Evolutionary conservation across 2,329 filamentous ascomycete genomes (phyloP).

Genomic region (Colletotrichum sp.): DNA sequence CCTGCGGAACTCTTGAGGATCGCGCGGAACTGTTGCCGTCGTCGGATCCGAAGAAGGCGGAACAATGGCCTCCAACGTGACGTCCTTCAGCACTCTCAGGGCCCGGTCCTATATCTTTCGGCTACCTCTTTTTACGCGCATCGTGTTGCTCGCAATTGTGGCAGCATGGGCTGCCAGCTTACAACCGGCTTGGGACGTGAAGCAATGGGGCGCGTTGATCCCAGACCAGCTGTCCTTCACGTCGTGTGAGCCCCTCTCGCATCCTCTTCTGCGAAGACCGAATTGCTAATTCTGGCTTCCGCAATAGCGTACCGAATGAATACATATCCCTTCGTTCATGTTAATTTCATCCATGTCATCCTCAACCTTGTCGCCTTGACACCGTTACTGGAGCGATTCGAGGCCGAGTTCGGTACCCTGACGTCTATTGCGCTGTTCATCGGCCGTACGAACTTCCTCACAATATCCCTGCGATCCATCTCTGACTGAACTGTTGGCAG

Average conservation of each 20-base stretch:
- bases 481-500: constrained; percentile 45
- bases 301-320: constrained; percentile 85
- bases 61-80: constrained; percentile 10
- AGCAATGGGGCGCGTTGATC: constrained; percentile 79
- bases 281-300: neutral
- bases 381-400: constrained; percentile 92
- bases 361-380: constrained; percentile 81
- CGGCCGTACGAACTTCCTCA: constrained; percentile 73
- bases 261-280: neutral
- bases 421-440: constrained; percentile 87
- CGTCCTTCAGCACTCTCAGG: constrained; percentile 69
- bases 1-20: neutral
- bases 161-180: constrained; percentile 68
- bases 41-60: neutral
- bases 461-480: neutral
- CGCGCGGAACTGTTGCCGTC: neutral
- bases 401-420: constrained; percentile 89
- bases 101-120: constrained; percentile 82
- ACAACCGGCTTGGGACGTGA: constrained; percentile 73
- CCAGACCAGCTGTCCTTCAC: constrained; percentile 76
- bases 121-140: constrained; percentile 85
- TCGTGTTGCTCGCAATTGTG: constrained; percentile 66
- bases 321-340: constrained; percentile 88
- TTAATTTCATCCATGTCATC: constrained; percentile 78
- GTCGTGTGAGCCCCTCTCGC: constrained; percentile 67